Evolutionary conservation across 768 basidiomycete species (phyloP), one percentile per base, ranked within the genome.

Genomic region (Termitomyces sp.): DNA sequence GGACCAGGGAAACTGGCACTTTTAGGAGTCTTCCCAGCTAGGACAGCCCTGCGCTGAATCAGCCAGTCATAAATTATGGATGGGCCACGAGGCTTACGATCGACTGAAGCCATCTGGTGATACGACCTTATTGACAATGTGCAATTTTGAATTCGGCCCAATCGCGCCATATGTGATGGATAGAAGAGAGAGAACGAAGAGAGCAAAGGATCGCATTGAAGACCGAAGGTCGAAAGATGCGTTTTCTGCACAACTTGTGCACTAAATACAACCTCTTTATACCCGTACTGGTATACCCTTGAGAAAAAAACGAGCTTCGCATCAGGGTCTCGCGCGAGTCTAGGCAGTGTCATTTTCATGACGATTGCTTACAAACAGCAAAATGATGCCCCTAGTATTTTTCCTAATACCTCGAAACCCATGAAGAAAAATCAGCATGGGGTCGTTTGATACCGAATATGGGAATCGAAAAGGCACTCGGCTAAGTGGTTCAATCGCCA

Each of bases 1-100:
- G 56, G 46, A 12, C 56, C 56, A 13, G 48, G 56, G 40, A 57
- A 55, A 16, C 35, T 51, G 23, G 35, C 50, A 10, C 56, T 56
- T 23, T 2, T 13, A 12, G 44, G 4, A 4, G 33, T 47, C 1
- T 47, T 36, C 35, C 55, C 56, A 13, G 56, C 56, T 13, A 57
- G 28, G 4, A 57, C 56, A 2, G 47, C 13, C 26, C 56, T 57
- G 20, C 13, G 16, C 35, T 10, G 20, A 3, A 43, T 16, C 20
- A 12, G 28, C 20, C 16, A 28, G 9, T n/a, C 1, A 20, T 5
- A 10, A 33, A 7, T 32, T 5, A 26, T 20, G 3, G n/a, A 43
- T 6, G 1, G 28, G 5, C 7, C 2, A 1, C n/a, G 10, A 32
- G 10, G 9, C 47, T 48, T 36, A 51, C 50, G 50, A 51, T 36